Evolutionary conservation across 352 stramenopile species (phyloP), one percentile per base, ranked within the genome.

Genomic region (Phytopythium aichiense): DNA sequence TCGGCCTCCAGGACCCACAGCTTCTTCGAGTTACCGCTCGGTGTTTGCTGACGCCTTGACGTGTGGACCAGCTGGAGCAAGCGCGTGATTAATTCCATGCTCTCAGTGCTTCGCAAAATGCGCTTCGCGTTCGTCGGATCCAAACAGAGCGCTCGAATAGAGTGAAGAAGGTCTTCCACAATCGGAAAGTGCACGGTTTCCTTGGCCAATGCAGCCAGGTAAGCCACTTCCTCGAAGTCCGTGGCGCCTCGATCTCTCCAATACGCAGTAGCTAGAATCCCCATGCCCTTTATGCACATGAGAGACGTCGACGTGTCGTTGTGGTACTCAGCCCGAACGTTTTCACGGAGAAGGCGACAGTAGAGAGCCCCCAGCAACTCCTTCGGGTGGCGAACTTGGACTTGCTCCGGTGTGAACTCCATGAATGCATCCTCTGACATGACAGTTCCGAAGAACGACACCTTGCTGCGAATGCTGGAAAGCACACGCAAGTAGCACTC

Each of bases 401-500:
- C 73, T 20, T 90, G 68, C 8, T 92, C 81, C 2, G 69, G 60
- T 13, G 74, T 66, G 33, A 91, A 54, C 23, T 58, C 56, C 9
- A 81, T 42, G 20, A 89, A 93, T 11, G 62, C 51, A 52, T 95
- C 85, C 75, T 93, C 72, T 20, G 68, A 40, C 8, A 54, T 59
- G 18, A 60, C 43, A 16, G 86, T 72, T 31, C 89, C 65, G 50
- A 88, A 67, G 28, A 71, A 61, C 1, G 63, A 91, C 20, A 92
- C 69, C 56, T 77, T 83, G 22, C 60, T 72, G 45, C 57, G 62
- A 37, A 89, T 73, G 23, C 63, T 67, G 38, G 75, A 72, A 23
- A 93, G 54, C 23, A 91, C 76, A 22, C 86, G 74, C 18, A 98
- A 78, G 65, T 98, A 98, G 49, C 91, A 91, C 25, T 80, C 90